Evolutionary conservation across 2,329 filamentous ascomycete genomes (phyloP), one percentile per base, ranked within the genome.

Genomic region (Fusarium piperis): DNA sequence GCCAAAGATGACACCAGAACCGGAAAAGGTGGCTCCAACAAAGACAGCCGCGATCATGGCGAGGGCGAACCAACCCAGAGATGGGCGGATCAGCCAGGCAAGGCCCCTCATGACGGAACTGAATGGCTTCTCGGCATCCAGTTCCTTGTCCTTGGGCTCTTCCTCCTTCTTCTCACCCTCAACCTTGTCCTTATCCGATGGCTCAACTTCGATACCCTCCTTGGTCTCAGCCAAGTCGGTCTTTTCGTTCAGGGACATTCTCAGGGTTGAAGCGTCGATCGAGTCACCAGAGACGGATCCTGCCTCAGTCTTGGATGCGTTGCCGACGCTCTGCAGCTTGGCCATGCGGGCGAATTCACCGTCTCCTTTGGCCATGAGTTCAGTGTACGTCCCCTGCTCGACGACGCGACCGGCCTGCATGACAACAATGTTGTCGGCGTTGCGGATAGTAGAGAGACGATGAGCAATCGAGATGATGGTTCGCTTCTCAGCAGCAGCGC

Each of bases 381-480:
- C 85, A 3, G 87, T 81, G 59, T 93, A 91, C 0, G 85, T 89
- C 0, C 91, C 91, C 74, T 90, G 84, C 77, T 93, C 91, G 16
- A 90, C 81, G 5, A 91, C 85, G 46, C 83, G 78, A 0, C 91
- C 91, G 61, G 87, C 82, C 13, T 87, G 83, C 76, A 93, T 84
- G n/a, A 93, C 90, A 26, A 92, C 82, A 64, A 93, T 93, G 65
- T 89, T 87, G 72, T 93, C 89, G 0, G 91, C 91, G 62, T 89
- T 85, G 70, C 85, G 86, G 70, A 90, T 88, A 0, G 89, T 91
- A 0, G 87, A 88, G 1, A 91, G 81, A 10, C 89, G 82, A 76
- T 91, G 89, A 0, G 91, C 90, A 67, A 93, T 91, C 15, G 90
- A 85, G 56, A 93, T 88, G 0, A 91, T 90, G 2, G 91, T 93